Evolutionary conservation across 164 flowering plant species (phyloP).

Genomic region (Nelumbo lutea): DNA sequence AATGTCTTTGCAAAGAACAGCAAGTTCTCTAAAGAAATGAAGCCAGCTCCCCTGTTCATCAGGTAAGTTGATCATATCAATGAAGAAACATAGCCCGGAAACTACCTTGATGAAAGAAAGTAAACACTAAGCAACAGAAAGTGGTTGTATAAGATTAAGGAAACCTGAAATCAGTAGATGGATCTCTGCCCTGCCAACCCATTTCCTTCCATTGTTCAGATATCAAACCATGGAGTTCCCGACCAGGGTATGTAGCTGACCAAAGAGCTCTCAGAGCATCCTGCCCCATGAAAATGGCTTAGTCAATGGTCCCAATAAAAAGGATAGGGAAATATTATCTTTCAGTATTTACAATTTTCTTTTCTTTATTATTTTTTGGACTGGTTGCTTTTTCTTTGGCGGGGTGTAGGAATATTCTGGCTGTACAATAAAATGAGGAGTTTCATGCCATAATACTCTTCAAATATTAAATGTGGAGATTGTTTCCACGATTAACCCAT

Average conservation of each 20-base stretch:
- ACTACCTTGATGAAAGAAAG: neutral
- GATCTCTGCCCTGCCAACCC: conserved; percentile 99
- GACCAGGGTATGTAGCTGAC: conserved; percentile 73
- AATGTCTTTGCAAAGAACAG: conserved; percentile 88
- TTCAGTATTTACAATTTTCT: neutral
- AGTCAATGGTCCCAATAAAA: neutral
- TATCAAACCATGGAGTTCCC: conserved; percentile 63
- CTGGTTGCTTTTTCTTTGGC: no score
- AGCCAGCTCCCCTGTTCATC: conserved; percentile 80
- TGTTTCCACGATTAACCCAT: neutral
- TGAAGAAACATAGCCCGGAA: neutral
- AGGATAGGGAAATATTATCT: neutral
- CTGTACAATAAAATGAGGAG: no score
- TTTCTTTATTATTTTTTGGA: neutral
- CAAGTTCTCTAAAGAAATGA: conserved; percentile 86
- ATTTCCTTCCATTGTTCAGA: conserved; percentile 94
- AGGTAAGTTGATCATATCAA: conserved; percentile 2
- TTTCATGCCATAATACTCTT: no score
- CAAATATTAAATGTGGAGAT: no score
- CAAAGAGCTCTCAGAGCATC: conserved; percentile 78
- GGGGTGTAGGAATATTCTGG: no score
- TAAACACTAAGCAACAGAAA: neutral
- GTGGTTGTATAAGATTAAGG: neutral
- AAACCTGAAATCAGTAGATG: conserved; percentile 94
- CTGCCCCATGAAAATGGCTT: conserved; percentile 28